Conservation (phyloP, 176 grass and related monocot genomes). For the Oryza glaberrima region DNA sequence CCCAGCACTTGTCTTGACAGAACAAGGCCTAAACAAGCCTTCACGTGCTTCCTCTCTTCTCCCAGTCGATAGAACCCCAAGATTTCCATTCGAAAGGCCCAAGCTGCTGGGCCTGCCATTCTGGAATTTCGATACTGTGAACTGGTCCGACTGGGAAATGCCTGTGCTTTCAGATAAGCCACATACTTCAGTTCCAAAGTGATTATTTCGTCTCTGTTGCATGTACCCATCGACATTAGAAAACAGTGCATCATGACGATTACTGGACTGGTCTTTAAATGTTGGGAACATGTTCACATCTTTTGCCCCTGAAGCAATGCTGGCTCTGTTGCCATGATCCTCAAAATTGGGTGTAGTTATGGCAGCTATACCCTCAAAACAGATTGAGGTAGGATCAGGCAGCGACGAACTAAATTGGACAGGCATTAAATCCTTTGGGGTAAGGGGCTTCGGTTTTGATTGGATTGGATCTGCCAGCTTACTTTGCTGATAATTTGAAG, state of each 20-base stretch:
- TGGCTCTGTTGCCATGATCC: slow-evolving; percentile 40
- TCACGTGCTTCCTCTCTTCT: slow-evolving; percentile 32
- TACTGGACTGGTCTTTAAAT: slow-evolving; percentile 44
- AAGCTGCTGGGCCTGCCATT: slow-evolving; percentile 49
- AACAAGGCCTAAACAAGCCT: slow-evolving; percentile 30
- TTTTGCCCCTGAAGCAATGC: slow-evolving; percentile 37
- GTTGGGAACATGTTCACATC: slow-evolving; percentile 48
- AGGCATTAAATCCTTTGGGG: slow-evolving; percentile 68
- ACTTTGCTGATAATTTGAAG: slow-evolving; percentile 36
- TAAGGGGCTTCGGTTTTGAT: slow-evolving; percentile 49
- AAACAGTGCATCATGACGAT: slow-evolving; percentile 44
- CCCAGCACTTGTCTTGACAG: slow-evolving; percentile 44
- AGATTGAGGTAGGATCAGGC: slow-evolving; percentile 57
- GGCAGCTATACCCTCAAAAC: slow-evolving; percentile 64
- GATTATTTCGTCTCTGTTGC: slow-evolving; percentile 37
- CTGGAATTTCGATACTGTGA: slow-evolving; percentile 49
- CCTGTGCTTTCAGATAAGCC: slow-evolving; percentile 46
- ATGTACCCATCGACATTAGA: slow-evolving; percentile 47
- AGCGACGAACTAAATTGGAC: slow-evolving; percentile 59
- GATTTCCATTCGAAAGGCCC: slow-evolving; percentile 25
- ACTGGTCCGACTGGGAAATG: slow-evolving; percentile 49
- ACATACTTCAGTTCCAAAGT: slow-evolving; percentile 28
- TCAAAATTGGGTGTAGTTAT: slow-evolving; percentile 56
- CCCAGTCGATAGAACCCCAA: slow-evolving; percentile 27
- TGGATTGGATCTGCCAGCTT: slow-evolving; percentile 29